These are phyloP conservation scores for Heterobasidion parviporum DNA, from an alignment of 1,284 basidiomycete genomes.

Conservation along the genomic window DNA sequence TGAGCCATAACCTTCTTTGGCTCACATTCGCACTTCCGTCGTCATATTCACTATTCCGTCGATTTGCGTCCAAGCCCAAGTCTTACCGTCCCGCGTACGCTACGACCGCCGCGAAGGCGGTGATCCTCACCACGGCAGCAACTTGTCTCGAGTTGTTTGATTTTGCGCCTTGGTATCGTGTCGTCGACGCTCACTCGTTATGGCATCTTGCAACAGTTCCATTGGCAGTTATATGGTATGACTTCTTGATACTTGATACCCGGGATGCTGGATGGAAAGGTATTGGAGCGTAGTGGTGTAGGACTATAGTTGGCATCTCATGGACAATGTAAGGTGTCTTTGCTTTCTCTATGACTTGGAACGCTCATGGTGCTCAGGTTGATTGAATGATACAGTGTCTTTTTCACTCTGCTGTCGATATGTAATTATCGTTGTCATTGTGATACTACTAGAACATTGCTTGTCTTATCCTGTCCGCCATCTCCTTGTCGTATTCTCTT, in stretches of 20 bases:
- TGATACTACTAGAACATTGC: no score
- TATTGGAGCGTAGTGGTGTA: no score
- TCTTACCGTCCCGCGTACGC: slow-evolving; percentile 48
- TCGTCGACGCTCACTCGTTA: slow-evolving; percentile 89
- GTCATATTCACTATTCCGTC: slow-evolving; percentile 35
- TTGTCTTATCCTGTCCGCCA: no score
- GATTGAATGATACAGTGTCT: no score
- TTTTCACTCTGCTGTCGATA: no score
- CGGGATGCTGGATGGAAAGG: slow-evolving; percentile 37
- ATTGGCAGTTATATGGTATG: slow-evolving; percentile 79
- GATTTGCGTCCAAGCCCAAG: slow-evolving; percentile 46
- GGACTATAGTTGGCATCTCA: no score
- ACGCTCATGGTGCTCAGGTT: no score
- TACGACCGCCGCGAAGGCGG: slow-evolving; percentile 51
- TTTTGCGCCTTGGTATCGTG: slow-evolving; percentile 72
- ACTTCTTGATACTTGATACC: slow-evolving; percentile 68
- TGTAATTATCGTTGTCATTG: no score
- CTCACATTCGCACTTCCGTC: slow-evolving; percentile 59
- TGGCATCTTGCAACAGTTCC: slow-evolving; percentile 92
- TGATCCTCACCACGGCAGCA: slow-evolving; percentile 66
- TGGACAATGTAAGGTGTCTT: no score
- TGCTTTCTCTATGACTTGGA: no score
- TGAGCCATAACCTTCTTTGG: slow-evolving; percentile 84
- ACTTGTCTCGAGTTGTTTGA: slow-evolving; percentile 87
- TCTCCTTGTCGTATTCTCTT: no score